These are phyloP conservation scores for Puccinia hordei DNA, from an alignment of 1,284 basidiomycete genomes.

Conservation along the genomic window DNA sequence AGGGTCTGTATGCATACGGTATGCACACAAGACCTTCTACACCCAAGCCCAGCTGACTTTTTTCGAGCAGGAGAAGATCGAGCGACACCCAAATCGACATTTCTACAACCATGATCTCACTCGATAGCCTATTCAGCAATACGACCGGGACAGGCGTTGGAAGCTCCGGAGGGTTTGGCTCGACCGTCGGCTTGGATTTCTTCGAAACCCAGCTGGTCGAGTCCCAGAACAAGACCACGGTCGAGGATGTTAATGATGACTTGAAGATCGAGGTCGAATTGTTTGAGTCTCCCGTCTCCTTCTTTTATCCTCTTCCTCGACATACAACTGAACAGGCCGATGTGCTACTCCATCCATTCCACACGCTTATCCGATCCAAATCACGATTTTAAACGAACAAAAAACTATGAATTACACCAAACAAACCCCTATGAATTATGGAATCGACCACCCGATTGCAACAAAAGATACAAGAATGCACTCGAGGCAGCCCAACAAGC, in stretches of 20 bases:
- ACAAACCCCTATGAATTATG: background rate
- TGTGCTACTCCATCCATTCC: background rate
- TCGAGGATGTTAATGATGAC: conserved; percentile 47
- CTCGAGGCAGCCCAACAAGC: conserved; percentile 78
- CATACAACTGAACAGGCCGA: too few relatives aligned
- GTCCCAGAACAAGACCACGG: conserved; percentile 19
- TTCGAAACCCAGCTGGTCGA: conserved; percentile 47
- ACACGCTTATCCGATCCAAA: background rate
- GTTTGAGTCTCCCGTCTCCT: conserved; percentile 16
- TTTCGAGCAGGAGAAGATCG: background rate
- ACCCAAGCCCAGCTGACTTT: background rate
- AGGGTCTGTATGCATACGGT: conserved; percentile 4
- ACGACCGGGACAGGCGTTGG: background rate
- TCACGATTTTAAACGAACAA: background rate
- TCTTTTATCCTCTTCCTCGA: background rate
- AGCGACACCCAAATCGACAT: background rate
- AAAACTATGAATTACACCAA: background rate
- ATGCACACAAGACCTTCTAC: background rate
- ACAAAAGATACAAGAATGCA: conserved; percentile 86
- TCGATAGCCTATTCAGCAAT: conserved; percentile 14
- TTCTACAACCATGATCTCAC: background rate
- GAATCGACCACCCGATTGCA: background rate
- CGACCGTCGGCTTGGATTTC: conserved; percentile 35
- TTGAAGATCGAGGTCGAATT: conserved; percentile 48
- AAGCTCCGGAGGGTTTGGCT: conserved; percentile 8